These are phyloP conservation scores for Litsea cubeba DNA, from an alignment of 164 flowering plant species.

Conservation along the genomic window DNA sequence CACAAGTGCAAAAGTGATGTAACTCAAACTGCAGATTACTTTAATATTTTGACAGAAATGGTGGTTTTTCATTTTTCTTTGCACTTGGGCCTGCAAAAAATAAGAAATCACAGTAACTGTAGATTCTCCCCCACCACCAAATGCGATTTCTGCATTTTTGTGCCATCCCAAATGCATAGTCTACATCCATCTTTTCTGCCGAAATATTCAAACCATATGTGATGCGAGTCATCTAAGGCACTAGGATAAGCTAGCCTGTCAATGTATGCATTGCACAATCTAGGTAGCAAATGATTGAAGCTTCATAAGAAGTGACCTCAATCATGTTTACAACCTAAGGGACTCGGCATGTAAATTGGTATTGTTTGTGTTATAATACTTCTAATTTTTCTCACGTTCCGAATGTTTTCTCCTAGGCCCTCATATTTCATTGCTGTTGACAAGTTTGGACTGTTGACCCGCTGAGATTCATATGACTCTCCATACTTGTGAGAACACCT, in stretches of 20 bases:
- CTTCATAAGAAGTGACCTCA: background rate
- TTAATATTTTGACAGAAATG: background rate
- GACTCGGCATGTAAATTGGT: no score
- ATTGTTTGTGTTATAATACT: no score
- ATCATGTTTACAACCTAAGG: no score
- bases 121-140: no score
- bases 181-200: background rate
- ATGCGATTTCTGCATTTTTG: no score
- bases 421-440: no score
- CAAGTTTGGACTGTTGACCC: no score
- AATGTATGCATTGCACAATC: background rate
- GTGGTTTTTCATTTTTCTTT: background rate
- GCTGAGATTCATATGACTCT: no score
- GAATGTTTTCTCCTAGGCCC: no score
- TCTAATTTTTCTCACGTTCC: no score
- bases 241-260: background rate
- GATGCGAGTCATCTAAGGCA: background rate
- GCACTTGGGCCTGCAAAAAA: background rate
- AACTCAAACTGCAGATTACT: background rate
- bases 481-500: no score
- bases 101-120: background rate
- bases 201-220: background rate
- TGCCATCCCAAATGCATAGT: background rate
- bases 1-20: background rate
- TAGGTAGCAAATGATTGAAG: background rate